Evolutionary conservation across 176 grass and related monocot genomes (phyloP), one percentile per base, ranked within the genome.

Genomic region (Elaeis guineensis): DNA sequence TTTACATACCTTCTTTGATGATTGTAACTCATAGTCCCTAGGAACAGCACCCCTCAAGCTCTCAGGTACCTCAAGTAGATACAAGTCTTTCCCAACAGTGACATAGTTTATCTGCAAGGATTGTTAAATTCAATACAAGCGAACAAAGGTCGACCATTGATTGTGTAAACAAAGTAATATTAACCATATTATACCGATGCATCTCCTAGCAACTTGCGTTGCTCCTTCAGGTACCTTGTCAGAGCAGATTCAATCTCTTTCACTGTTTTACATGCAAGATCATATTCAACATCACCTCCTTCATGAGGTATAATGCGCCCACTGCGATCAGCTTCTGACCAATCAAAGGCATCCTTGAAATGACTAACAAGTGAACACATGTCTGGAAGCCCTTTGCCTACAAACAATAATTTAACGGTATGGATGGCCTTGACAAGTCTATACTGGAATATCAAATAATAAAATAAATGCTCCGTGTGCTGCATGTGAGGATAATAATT

Each of bases 341-440:
- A 97, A 88, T 97, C 81, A 97, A 97, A 97, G 74, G 92, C 87
- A 70, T 87, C 78, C 54, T 71, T 85, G 52, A 97, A 97, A 77
- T 78, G 63, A 28, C 85, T 84, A 67, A 97, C 63, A 75, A 83
- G 62, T 62, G 79, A 73, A 17, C 62, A 90, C 20, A 88, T 69
- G 51, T 96, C 25, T 65, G 75, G 83, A 65, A 96, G 35, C 57
- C 83, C 65, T 90, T 75, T 87, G 63, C 87, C 92, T 97, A 69
- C 75, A 81, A 70, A 77, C 17, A 75, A 63, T 80, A 62, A 84
- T 52, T 39, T 54, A 17, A 63, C 61, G 56, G 54, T 44, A 14
- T 49, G 26, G 53, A 69, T 4, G 57, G 20, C 22, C 0, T n/a
- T 21, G 1, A 21, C 7, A 16, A 66, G 15, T 59, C 3, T 65